A percentile compares a stretch with the other conserved stretches of the same genome.
Evolutionary conservation across 139 green algal species (phyloP).

Genomic region (Coelastrella sp.): DNA sequence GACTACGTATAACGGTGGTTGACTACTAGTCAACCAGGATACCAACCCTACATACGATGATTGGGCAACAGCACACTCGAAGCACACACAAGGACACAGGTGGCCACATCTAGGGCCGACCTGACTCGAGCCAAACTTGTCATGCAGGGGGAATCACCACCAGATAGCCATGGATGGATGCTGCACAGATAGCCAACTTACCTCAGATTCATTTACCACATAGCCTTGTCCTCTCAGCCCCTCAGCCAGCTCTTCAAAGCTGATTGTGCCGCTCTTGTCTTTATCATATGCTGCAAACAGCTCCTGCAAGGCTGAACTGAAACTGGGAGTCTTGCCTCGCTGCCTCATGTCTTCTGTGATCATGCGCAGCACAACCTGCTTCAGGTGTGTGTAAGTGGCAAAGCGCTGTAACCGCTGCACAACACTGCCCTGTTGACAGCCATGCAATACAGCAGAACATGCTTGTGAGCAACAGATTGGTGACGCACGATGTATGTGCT

Average conservation of each 20-base stretch:
- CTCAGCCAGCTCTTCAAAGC: slow-evolving; percentile 76
- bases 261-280: slow-evolving; percentile 78
- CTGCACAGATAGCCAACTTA: neutral
- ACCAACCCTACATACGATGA: too few relatives aligned
- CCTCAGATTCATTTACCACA: slow-evolving; percentile 77
- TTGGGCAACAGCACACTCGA: too few relatives aligned
- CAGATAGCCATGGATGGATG: too few relatives aligned
- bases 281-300: slow-evolving; percentile 78
- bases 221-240: slow-evolving; percentile 79
- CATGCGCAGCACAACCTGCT: slow-evolving; percentile 91
- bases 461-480: too few relatives aligned
- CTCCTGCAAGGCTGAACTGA: slow-evolving; percentile 48
- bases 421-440: slow-evolving; percentile 69
- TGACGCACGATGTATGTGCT: too few relatives aligned
- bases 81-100: too few relatives aligned
- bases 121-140: too few relatives aligned
- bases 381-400: slow-evolving; percentile 90
- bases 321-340: neutral
- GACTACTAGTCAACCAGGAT: too few relatives aligned
- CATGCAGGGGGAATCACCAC: too few relatives aligned
- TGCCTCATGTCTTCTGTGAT: slow-evolving; percentile 82
- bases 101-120: too few relatives aligned
- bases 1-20: too few relatives aligned
- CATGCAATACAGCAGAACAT: too few relatives aligned
- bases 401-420: slow-evolving; percentile 94